Base-by-base conservation (phyloP, 1,284 basidiomycete species). In the Rhodofomes roseus region DNA sequence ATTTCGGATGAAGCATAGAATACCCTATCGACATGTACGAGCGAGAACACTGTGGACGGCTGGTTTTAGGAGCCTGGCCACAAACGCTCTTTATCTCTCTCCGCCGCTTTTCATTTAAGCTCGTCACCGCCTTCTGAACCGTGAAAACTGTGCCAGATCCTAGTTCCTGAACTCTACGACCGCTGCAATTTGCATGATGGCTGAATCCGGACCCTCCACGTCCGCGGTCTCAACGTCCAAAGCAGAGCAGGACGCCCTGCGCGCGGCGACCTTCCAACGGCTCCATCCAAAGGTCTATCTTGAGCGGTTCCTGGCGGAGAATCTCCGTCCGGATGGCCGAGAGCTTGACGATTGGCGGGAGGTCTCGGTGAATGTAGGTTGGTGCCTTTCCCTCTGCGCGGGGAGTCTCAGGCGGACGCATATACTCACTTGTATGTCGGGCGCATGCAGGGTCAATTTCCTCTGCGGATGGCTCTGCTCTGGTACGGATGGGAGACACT, bases 401-500 rank as follows among this genome's bases (percentile, higher is more conserved):
- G 22, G 5, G 20, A 8, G 9, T 12, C 27, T n/a, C 29, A 11
- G n/a, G 27, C 6, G 8, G 7, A 27, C n/a, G 31, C 36, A 23
- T 23, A 29, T 44, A 53, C 39, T 41, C 48, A 58, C 39, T 9
- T 23, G 31, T 34, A 11, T 5, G 5, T 9, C 20, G 12, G 22
- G 16, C 41, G 27, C 25, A 20, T 31, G n/a, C 58, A 87, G 92
- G 92, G 57, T 96, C 94, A 0, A 91, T 98, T 74, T 89, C 90
- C 0, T 96, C 95, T 0, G 94, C 95, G 0, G 82, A 95, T 65
- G 94, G 95, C 0, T 96, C 94, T 2, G 86, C 94, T 0, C 85
- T 98, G 29, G 92, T 97, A 12, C 80, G 92, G n/a, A 73, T 96
- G 62, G 95, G 95, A 25, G 84, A 92, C 58, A 96, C 95, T 12